phyloP scores from a whole-genome alignment of 2,329 filamentous ascomycete species.

The Lithohypha guttulata region DNA sequence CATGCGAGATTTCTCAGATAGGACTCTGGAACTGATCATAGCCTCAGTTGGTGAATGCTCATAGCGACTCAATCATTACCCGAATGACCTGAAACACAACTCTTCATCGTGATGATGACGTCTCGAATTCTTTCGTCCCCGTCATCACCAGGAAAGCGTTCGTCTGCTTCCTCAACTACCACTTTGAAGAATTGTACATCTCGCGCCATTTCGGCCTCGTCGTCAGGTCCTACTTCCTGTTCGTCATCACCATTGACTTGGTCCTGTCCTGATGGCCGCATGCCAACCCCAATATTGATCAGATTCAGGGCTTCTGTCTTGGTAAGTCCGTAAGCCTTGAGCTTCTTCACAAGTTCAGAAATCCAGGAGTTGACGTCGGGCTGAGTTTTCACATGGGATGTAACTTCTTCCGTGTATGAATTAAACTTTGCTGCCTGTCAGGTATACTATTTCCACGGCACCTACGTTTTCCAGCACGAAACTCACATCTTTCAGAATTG shows the following conservation, averaged over 20 bases:
- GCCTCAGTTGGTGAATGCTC: no score
- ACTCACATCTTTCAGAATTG: constrained; percentile 36
- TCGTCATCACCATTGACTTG: constrained; percentile 1
- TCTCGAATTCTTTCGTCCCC: constrained; percentile 17
- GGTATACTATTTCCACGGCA: neutral
- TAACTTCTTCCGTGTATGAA: constrained; percentile 6
- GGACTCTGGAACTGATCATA: no score
- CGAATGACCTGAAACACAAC: no score
- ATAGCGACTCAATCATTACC: no score
- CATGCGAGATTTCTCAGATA: no score
- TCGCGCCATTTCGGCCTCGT: constrained; percentile 12
- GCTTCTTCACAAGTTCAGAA: constrained; percentile 10
- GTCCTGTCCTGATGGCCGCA: constrained; percentile 14
- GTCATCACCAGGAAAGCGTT: constrained; percentile 20
- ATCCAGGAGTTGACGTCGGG: neutral
- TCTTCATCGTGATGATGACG: constrained; percentile 11
- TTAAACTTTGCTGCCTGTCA: constrained; percentile 7
- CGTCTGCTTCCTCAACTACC: constrained; percentile 20
- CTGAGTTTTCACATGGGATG: constrained; percentile 6
- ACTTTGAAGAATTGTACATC: constrained; percentile 14
- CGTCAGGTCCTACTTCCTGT: constrained; percentile 11
- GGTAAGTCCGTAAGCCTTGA: constrained; percentile 32
- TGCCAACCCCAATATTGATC: constrained; percentile 35
- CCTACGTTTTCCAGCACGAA: neutral
- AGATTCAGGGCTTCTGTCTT: constrained; percentile 39